Percentiles rank a stretch among this genome's conserved stretches.
Conservation (phyloP, 2,329 filamentous ascomycete species). For the Aphanoascus verrucosus region DNA sequence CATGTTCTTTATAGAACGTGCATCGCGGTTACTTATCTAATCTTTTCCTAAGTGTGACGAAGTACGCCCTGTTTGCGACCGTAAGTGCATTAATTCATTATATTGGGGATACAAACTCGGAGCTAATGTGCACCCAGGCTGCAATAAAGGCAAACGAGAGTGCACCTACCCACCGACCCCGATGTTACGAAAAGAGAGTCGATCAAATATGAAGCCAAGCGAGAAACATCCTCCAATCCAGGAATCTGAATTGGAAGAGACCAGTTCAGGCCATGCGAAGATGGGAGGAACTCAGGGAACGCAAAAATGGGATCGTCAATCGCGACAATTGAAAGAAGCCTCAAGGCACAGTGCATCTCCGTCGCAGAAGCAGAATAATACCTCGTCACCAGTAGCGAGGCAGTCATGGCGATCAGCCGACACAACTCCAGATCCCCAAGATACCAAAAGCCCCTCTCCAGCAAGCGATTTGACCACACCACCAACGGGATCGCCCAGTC, state of each 20-base stretch:
- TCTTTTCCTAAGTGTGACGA: slow-evolving; percentile 65
- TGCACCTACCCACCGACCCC: slow-evolving; percentile 71
- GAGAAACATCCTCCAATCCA: slow-evolving; percentile 29
- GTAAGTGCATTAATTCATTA: slow-evolving; percentile 33
- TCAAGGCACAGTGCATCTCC: slow-evolving; percentile 3
- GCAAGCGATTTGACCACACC: slow-evolving; percentile 39
- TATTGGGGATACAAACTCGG: neutral
- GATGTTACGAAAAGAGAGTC: slow-evolving; percentile 35
- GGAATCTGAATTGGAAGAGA: slow-evolving; percentile 43
- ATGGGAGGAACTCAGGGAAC: slow-evolving; percentile 10
- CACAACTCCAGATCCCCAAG: slow-evolving; percentile 25
- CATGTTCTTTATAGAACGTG: neutral
- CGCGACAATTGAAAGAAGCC: neutral
- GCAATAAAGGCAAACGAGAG: slow-evolving; percentile 80
- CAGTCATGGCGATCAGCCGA: slow-evolving; percentile 23
- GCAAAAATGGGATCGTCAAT: neutral
- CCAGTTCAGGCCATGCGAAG: slow-evolving; percentile 29
- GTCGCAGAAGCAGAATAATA: slow-evolving; percentile 23
- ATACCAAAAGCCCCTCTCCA: slow-evolving; percentile 39
- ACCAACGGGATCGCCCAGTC: slow-evolving; percentile 28
- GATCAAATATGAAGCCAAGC: slow-evolving; percentile 35
- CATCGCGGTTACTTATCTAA: neutral
- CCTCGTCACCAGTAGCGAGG: slow-evolving; percentile 22
- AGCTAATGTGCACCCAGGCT: slow-evolving; percentile 45
- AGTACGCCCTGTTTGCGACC: slow-evolving; percentile 70